Base-by-base conservation (phyloP, 2,329 filamentous ascomycete genomes). In the Ophiostoma himal-ulmi region DNA sequence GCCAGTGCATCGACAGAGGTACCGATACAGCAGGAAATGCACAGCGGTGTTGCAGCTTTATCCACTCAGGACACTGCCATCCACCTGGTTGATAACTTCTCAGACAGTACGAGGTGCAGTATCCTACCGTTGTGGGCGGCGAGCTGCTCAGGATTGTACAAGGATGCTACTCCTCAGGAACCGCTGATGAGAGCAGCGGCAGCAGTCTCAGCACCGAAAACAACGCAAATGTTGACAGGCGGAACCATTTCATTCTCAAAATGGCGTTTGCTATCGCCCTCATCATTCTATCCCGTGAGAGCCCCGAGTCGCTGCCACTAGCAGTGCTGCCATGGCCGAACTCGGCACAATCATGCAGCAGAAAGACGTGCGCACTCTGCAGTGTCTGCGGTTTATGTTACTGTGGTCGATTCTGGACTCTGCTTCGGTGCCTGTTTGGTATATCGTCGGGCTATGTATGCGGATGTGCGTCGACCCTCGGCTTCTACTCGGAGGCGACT, bases 381-480 rank as follows among this genome's bases (percentile, higher is more conserved):
- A 75, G 65, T 75, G 75, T 39, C 69, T 75, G 3, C 68, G 75
- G 2, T 69, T 75, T 20, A 66, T 75, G 20, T 62, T 75, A 3
- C 71, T 75, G 1, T 75, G 72, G 22, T 75, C 74, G 1, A 68
- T 74, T 10, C 62, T 75, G 4, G 71, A 73, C 22, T 72, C 73
- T 2, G 73, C 70, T 8, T 74, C 75, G 3, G 71, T 74, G 6
- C 75, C 74, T 3, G 71, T 74, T 8, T 75, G 75, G 75, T 75
- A 75, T 68, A 75, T 75, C 14, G 75, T 74, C 7, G 75, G 74
- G 1, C 67, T 75, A 5, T 75, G 74, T 57, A 75, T 74, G 70
- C 71, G 75, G 0, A 75, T 75, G 75, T 75, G 73, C n/a, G 69
- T 75, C 30, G 74, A 75, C 44, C 44, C 69, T 75, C 4, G 75